Conservation (phyloP, 768 basidiomycete species). For the Termitomyces sp. region DNA sequence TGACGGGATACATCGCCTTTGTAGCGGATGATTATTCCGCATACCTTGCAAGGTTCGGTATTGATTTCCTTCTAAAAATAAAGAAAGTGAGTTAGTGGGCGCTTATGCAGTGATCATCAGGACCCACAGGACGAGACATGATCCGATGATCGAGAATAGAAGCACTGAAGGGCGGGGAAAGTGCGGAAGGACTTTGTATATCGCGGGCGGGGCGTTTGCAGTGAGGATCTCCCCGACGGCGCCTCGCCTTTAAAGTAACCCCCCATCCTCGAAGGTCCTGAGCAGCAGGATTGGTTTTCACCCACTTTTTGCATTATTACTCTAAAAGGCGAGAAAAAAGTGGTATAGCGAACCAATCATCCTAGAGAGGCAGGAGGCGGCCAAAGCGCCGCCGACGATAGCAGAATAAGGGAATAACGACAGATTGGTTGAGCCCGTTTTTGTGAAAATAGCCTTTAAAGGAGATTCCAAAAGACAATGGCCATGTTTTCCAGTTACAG, state of each 20-base stretch:
- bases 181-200: not conserved
- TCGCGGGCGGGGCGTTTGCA: not conserved
- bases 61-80: conserved; percentile 14
- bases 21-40: conserved; percentile 15
- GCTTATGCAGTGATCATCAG: not conserved
- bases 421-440: conserved; percentile 12
- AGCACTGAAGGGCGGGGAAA: not conserved
- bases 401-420: conserved; percentile 15
- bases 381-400: conserved; percentile 10
- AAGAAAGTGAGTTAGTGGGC: not conserved
- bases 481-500: not conserved
- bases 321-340: conserved; percentile 12
- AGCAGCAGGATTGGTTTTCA: conserved; percentile 3
- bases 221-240: not conserved
- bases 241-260: not conserved
- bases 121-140: conserved; percentile 12
- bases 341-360: conserved; percentile 16
- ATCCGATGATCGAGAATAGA: conserved; percentile 4
- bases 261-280: not conserved
- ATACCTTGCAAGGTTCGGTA: conserved; percentile 14
- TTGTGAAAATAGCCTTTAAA: conserved; percentile 12
- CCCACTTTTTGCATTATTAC: conserved; percentile 14
- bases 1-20: conserved; percentile 18
- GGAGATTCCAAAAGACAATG: conserved; percentile 9
- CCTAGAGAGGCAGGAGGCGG: conserved; percentile 13